A percentile compares a stretch with the other conserved stretches of the same genome.
These are phyloP conservation scores for Cladosporium sp. DNA, from an alignment of 2,329 filamentous ascomycete species.

Conservation along the genomic window DNA sequence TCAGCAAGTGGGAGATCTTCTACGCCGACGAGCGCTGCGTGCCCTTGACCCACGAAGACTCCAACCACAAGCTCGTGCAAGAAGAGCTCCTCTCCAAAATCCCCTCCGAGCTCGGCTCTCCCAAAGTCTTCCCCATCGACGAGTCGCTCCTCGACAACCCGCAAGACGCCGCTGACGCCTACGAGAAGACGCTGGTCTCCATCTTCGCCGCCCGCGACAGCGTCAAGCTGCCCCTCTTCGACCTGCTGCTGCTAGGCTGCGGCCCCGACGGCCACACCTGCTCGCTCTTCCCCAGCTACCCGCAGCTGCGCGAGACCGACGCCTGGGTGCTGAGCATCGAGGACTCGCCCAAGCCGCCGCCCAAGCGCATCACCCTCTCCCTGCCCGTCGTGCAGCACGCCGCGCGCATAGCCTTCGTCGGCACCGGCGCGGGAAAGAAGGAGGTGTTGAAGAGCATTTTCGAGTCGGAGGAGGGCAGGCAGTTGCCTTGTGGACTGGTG, in stretches of 20 bases:
- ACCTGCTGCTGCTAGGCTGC: conserved; percentile 86
- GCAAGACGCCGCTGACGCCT: conserved; percentile 88
- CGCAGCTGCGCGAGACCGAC: conserved; percentile 76
- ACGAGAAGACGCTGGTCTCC: conserved; percentile 80
- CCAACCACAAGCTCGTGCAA: conserved; percentile 88
- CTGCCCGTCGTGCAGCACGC: conserved; percentile 86
- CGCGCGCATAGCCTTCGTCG: conserved; percentile 83
- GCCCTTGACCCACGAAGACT: conserved; percentile 84
- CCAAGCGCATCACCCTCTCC: conserved; percentile 85
- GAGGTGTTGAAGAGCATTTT: conserved; percentile 91
- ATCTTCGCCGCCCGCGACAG: conserved; percentile 89
- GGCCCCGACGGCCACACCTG: conserved; percentile 97
- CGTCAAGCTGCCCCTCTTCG: conserved; percentile 91
- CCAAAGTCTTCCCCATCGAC: conserved; percentile 77
- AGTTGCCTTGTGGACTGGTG: conserved; percentile 79
- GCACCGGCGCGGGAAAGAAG: conserved; percentile 85
- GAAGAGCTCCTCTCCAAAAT: conserved; percentile 85
- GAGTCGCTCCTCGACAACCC: conserved; percentile 64
- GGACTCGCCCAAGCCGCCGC: conserved; percentile 91
- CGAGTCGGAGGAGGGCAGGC: conserved; percentile 65
- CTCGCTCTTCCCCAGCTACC: conserved; percentile 88
- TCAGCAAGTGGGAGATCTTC: conserved; percentile 94
- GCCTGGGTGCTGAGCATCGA: conserved; percentile 91
- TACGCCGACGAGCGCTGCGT: conserved; percentile 97
- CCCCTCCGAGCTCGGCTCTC: conserved; percentile 60